phyloP scores from a whole-genome alignment of 164 flowering plant species.

The Liriodendron chinense region DNA sequence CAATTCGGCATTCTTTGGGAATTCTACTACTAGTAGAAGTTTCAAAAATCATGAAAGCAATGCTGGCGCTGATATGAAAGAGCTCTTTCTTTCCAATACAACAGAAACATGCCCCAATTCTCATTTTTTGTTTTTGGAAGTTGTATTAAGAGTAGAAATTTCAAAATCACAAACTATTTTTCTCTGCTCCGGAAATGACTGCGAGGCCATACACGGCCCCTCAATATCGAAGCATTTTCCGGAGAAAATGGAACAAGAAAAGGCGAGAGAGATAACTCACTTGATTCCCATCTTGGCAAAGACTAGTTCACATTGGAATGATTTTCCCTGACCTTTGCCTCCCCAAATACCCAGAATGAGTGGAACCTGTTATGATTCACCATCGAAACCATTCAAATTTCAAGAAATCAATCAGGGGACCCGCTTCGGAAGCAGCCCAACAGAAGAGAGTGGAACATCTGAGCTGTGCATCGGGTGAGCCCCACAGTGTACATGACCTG shows the following conservation, averaged over 20 bases:
- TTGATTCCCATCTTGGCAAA: conserved; percentile 49
- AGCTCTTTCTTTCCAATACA: neutral
- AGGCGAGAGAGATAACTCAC: conserved; percentile 17
- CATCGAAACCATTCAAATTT: no score
- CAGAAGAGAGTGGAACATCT: no score
- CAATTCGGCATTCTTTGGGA: no score
- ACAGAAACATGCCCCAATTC: neutral
- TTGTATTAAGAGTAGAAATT: neutral
- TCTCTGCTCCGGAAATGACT: neutral
- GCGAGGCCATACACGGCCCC: neutral
- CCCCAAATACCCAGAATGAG: conserved; percentile 61
- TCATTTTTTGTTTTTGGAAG: neutral
- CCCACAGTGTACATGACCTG: neutral
- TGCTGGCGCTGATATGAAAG: no score
- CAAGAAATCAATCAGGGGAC: no score
- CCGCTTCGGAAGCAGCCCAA: no score
- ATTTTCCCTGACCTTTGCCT: conserved; percentile 68
- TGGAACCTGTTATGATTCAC: conserved; percentile 40
- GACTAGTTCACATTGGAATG: conserved; percentile 70
- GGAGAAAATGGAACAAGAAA: neutral
- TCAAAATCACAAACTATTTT: neutral
- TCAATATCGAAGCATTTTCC: neutral
- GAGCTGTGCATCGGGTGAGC: neutral
- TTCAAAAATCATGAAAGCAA: no score
- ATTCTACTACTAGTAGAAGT: no score